phyloP scores from a whole-genome alignment of 148 eudicot species.

The Tetragonia tetragonoides region DNA sequence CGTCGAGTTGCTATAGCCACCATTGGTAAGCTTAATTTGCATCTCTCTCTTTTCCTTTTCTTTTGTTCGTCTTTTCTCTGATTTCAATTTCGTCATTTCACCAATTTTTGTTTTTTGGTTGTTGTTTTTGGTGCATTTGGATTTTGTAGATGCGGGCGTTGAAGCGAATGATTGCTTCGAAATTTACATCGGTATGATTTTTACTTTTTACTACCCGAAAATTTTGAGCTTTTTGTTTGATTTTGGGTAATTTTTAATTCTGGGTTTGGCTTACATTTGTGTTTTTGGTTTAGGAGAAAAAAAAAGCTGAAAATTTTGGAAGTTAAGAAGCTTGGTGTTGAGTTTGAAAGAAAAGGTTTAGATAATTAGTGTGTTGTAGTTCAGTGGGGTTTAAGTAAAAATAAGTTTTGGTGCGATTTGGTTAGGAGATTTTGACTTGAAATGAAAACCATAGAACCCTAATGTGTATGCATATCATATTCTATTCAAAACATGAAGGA shows the following conservation, averaged over 20 bases:
- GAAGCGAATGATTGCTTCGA: slow-evolving; percentile 79
- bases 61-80: background rate
- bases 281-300: background rate
- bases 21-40: slow-evolving; percentile 40
- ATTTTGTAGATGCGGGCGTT: slow-evolving; percentile 60
- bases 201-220: background rate
- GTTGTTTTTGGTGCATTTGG: background rate
- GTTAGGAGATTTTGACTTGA: no score
- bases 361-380: background rate
- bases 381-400: background rate
- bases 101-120: background rate
- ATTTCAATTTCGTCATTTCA: slow-evolving; percentile 1
- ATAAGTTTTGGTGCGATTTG: no score
- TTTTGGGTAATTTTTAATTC: no score
- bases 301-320: background rate
- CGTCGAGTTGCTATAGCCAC: slow-evolving; percentile 69
- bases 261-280: background rate
- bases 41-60: background rate
- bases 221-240: background rate
- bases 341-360: background rate
- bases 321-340: background rate
- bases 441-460: no score
- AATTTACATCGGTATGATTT: slow-evolving; percentile 62
- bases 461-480: no score
- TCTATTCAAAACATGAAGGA: no score